These are phyloP conservation scores for Populus pruinosa DNA, from an alignment of 345 rosid species.

Conservation along the genomic window DNA sequence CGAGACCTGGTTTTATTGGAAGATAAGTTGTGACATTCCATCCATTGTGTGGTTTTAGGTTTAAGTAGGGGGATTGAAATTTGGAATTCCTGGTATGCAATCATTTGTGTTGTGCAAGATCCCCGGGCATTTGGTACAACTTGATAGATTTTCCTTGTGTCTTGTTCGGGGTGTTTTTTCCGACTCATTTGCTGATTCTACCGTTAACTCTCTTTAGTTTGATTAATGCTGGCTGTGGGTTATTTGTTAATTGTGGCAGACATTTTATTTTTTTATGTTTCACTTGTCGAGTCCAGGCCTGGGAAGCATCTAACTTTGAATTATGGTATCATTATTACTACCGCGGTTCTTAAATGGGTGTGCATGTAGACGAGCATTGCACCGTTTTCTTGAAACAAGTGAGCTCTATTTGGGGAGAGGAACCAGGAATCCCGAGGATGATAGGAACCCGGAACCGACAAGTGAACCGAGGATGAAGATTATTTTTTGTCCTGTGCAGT, in stretches of 20 bases:
- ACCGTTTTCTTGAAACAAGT: no score
- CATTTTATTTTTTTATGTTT: background rate
- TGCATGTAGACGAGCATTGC: background rate
- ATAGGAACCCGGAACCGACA: no score
- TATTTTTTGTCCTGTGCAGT: no score
- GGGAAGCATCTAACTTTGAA: background rate
- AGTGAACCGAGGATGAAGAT: no score
- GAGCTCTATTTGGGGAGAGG: no score
- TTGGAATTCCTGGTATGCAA: background rate
- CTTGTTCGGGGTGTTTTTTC: background rate
- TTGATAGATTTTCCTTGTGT: background rate
- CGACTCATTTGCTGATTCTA: background rate
- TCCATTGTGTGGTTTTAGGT: background rate
- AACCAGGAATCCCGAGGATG: no score
- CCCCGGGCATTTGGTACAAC: background rate
- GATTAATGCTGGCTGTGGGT: background rate
- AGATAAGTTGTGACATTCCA: background rate
- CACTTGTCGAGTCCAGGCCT: background rate
- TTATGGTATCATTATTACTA: background rate
- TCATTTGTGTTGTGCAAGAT: background rate
- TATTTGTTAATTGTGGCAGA: background rate
- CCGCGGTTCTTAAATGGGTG: background rate
- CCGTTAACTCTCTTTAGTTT: background rate
- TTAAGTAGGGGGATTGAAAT: constrained; percentile 2
- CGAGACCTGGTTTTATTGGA: background rate